These are phyloP conservation scores for Hyphopichia wangnamkhiaoensis DNA, from an alignment of 1,139 yeast species.

Conservation along the genomic window DNA sequence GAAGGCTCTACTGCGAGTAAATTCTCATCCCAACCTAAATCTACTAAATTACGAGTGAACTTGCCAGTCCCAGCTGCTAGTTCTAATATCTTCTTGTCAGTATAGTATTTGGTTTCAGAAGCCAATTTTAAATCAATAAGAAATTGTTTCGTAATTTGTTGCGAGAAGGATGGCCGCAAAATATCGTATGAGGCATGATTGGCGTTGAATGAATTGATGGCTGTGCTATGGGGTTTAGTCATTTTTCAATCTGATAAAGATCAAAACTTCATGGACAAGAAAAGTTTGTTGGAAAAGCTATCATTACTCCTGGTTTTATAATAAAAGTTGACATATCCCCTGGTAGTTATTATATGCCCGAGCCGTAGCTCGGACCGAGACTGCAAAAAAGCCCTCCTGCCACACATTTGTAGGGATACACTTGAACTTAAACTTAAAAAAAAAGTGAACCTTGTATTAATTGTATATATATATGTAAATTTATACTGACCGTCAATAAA, in stretches of 20 bases:
- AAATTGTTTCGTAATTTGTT: constrained; percentile 49
- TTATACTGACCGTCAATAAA: too few species aligned
- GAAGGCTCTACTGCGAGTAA: constrained; percentile 59
- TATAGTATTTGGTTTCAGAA: constrained; percentile 13
- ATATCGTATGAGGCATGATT: constrained; percentile 57
- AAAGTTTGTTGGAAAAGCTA: too few species aligned
- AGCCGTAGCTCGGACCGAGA: too few species aligned
- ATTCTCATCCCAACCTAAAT: constrained; percentile 40
- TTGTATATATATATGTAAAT: not conserved
- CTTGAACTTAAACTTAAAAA: too few species aligned
- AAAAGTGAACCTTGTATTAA: not conserved
- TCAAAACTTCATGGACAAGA: too few species aligned
- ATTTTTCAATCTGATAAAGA: constrained; percentile 7
- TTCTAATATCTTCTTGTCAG: constrained; percentile 44
- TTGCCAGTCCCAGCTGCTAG: constrained; percentile 70
- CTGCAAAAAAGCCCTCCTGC: too few species aligned
- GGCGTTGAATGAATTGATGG: constrained; percentile 49
- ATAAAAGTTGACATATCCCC: too few species aligned
- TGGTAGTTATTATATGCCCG: too few species aligned
- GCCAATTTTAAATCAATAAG: constrained; percentile 37
- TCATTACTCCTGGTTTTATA: too few species aligned
- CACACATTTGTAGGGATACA: too few species aligned
- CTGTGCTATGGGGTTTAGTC: constrained; percentile 30
- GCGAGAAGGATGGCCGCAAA: constrained; percentile 57
- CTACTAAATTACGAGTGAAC: constrained; percentile 51